Conservation (phyloP, 108 stramenopile species). For the Schizochytrium sp. region DNA sequence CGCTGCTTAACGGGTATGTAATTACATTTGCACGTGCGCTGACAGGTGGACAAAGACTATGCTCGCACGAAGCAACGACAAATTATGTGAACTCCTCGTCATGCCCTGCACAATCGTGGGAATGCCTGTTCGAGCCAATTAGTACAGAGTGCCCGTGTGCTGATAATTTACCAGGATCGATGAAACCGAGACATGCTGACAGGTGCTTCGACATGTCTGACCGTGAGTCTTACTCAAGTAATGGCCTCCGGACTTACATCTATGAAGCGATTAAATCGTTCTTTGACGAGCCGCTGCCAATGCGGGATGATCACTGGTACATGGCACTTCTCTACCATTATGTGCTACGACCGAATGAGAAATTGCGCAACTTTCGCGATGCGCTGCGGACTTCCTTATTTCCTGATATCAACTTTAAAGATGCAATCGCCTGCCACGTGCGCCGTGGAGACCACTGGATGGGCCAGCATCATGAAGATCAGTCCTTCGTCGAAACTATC, state of each 20-base stretch:
- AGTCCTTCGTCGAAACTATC: constrained; percentile 4
- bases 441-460: constrained; percentile 59
- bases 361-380: not conserved
- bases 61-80: constrained; percentile 41
- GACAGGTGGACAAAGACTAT: not conserved
- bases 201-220: not conserved
- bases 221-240: not conserved
- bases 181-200: not conserved
- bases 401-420: constrained; percentile 8
- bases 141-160: constrained; percentile 38
- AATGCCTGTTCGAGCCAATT: not conserved
- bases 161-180: not conserved
- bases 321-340: constrained; percentile 53
- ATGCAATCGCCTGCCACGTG: constrained; percentile 28
- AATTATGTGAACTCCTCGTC: not conserved
- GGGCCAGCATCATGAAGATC: constrained; percentile 38
- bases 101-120: constrained; percentile 35
- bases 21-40: not conserved
- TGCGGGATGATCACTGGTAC: constrained; percentile 50
- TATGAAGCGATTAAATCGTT: not conserved
- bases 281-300: not conserved
- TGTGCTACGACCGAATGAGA: not conserved
- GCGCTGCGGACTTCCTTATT: not conserved
- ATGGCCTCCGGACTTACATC: not conserved
- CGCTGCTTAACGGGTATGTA: constrained; percentile 48